phyloP scores from a whole-genome alignment of 1,139 yeast genomes.

The Oligophagozyma castellii region DNA sequence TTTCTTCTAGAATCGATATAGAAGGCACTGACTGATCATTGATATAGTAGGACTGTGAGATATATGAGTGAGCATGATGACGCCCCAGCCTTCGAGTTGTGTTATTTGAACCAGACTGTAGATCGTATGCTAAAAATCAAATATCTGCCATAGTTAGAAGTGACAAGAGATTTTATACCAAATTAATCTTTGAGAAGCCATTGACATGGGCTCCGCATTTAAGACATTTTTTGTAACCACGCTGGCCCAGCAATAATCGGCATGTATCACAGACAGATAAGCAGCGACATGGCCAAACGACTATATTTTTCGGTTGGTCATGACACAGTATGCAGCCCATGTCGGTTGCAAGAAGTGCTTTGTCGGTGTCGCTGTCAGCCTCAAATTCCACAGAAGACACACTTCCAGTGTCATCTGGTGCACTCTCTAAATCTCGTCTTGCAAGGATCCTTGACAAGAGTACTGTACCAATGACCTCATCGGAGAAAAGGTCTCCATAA shows the following conservation, averaged over 20 bases:
- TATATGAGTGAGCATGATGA: no score
- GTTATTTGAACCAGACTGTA: no score
- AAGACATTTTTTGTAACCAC: constrained; percentile 70
- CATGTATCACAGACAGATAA: constrained; percentile 80
- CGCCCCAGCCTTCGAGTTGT: no score
- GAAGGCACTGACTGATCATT: no score
- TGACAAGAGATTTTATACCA: constrained; percentile 14
- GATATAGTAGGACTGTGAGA: no score
- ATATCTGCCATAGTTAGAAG: no score
- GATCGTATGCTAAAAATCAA: no score
- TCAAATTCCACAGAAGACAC: constrained; percentile 10
- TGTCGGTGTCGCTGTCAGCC: constrained; percentile 4
- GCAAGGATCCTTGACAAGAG: constrained; percentile 8
- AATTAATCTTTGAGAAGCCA: constrained; percentile 34
- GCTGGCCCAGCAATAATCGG: constrained; percentile 56
- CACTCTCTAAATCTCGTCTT: background rate
- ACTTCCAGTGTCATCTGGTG: constrained; percentile 4
- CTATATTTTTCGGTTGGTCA: constrained; percentile 54
- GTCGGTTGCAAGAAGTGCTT: no score
- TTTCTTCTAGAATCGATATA: no score
- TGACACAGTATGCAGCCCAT: constrained; percentile 69
- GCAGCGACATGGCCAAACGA: constrained; percentile 90
- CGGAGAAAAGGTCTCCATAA: constrained; percentile 20
- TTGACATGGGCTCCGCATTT: constrained; percentile 71
- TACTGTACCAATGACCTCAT: constrained; percentile 20